These are phyloP conservation scores for Diaporthe longicolla DNA, from an alignment of 2,329 filamentous ascomycete species.

Conservation along the genomic window DNA sequence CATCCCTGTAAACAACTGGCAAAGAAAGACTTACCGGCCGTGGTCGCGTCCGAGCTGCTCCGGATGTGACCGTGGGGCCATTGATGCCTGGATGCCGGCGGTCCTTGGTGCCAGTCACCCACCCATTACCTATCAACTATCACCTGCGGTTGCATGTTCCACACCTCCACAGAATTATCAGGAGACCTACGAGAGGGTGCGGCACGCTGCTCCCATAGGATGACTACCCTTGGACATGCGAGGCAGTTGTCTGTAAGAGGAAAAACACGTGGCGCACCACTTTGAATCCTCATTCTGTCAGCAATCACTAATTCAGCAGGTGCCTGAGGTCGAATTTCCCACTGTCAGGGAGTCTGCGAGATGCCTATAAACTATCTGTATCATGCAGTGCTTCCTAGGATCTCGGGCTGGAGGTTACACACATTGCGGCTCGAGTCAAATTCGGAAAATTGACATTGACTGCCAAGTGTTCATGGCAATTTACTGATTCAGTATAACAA, in stretches of 20 bases:
- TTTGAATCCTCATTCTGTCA: not conserved
- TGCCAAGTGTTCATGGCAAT: conserved; percentile 10
- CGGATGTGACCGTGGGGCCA: conserved; percentile 22
- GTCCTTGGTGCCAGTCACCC: not conserved
- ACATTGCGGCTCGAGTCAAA: conserved; percentile 32
- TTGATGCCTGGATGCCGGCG: not conserved
- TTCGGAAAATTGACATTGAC: not conserved
- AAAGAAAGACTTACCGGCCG: conserved; percentile 1
- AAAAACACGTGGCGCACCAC: not conserved
- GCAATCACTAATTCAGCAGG: not conserved
- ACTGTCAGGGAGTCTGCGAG: too few species aligned
- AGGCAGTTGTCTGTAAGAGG: not conserved
- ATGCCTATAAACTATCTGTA: not conserved
- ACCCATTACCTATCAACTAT: not conserved
- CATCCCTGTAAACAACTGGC: conserved; percentile 1
- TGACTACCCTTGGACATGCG: not conserved
- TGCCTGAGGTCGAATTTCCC: not conserved
- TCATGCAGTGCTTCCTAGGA: not conserved
- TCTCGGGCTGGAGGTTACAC: not conserved
- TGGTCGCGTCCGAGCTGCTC: conserved; percentile 16
- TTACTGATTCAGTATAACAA: not conserved
- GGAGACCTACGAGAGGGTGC: not conserved
- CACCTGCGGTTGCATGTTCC: not conserved
- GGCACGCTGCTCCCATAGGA: not conserved
- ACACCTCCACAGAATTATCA: not conserved